phyloP scores from a whole-genome alignment of 441 rosid species.

The Francoa sonchifolia region DNA sequence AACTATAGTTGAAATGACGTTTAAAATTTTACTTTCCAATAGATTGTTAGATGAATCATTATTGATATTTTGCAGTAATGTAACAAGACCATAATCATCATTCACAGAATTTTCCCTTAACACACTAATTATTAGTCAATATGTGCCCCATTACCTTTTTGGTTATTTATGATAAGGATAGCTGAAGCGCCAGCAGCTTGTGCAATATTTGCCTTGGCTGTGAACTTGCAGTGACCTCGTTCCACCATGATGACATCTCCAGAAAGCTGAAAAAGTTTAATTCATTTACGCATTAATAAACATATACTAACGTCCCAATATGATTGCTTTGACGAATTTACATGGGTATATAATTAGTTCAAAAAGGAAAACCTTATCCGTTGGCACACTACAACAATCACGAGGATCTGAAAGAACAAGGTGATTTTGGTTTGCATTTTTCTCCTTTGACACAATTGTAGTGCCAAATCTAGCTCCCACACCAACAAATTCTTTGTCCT shows the following conservation, averaged over 20 bases:
- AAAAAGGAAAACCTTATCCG: constrained; percentile 41
- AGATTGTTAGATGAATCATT: too few relatives aligned
- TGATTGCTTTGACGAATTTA: too few relatives aligned
- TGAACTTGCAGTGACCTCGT: constrained; percentile 82
- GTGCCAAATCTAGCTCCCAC: constrained; percentile 94
- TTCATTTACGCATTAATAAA: constrained; percentile 9
- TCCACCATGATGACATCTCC: constrained; percentile 80
- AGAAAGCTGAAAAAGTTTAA: constrained; percentile 41
- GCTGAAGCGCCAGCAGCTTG: constrained; percentile 91
- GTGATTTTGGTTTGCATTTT: constrained; percentile 63
- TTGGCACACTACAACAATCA: constrained; percentile 61
- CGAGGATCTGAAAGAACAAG: constrained; percentile 76
- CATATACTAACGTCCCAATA: constrained; percentile 2
- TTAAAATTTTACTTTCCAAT: too few relatives aligned
- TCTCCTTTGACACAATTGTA: constrained; percentile 80
- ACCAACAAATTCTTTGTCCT: constrained; percentile 85
- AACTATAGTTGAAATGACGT: neutral
- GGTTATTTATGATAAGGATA: constrained; percentile 73
- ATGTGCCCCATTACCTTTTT: constrained; percentile 41
- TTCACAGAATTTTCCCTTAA: too few relatives aligned
- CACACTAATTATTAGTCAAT: neutral
- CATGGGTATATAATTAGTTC: neutral
- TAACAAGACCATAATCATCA: too few relatives aligned
- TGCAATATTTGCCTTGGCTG: constrained; percentile 75
- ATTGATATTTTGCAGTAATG: too few relatives aligned